Percentiles rank a stretch among this genome's conserved stretches.
Conservation (phyloP, 2,329 filamentous ascomycete genomes). For the Rhynchosporium secalis region DNA sequence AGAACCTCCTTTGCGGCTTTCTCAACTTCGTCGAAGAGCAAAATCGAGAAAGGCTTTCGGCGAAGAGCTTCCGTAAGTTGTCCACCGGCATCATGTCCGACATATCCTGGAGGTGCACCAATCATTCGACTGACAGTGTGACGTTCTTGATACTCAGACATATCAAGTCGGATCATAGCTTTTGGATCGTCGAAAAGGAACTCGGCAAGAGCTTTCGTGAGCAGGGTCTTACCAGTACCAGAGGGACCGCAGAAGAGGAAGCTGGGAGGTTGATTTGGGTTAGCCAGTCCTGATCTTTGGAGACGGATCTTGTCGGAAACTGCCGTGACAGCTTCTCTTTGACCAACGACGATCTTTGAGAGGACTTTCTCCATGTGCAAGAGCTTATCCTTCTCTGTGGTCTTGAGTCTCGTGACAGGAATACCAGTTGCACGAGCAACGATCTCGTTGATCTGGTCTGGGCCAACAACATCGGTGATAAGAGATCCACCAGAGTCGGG, state of each 20-base stretch:
- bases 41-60: slow-evolving; percentile 93
- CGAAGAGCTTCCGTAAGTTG: slow-evolving; percentile 94
- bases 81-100: slow-evolving; percentile 92
- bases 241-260: slow-evolving; percentile 99
- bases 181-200: slow-evolving; percentile 98
- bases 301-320: slow-evolving; percentile 96
- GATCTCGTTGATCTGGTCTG: slow-evolving; percentile 98
- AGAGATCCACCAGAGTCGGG: slow-evolving; percentile 68
- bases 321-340: slow-evolving; percentile 87
- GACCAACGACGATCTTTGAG: slow-evolving; percentile 82
- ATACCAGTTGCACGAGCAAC: slow-evolving; percentile 98
- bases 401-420: slow-evolving; percentile 89
- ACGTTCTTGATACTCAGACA: slow-evolving; percentile 99
- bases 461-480: slow-evolving; percentile 89
- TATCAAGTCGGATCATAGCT: slow-evolving; percentile 98
- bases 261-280: slow-evolving; percentile 94
- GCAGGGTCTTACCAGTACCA: slow-evolving; percentile 94
- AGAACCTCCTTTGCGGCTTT: slow-evolving; percentile 98
- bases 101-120: slow-evolving; percentile 93
- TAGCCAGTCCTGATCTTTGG: slow-evolving; percentile 89
- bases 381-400: slow-evolving; percentile 97
- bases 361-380: slow-evolving; percentile 93
- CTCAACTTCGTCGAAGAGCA: slow-evolving; percentile 97
- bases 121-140: slow-evolving; percentile 97
- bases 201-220: slow-evolving; percentile 95